Conservation (phyloP, 176 grass and related monocot species). For the Triticum dicoccoides region DNA sequence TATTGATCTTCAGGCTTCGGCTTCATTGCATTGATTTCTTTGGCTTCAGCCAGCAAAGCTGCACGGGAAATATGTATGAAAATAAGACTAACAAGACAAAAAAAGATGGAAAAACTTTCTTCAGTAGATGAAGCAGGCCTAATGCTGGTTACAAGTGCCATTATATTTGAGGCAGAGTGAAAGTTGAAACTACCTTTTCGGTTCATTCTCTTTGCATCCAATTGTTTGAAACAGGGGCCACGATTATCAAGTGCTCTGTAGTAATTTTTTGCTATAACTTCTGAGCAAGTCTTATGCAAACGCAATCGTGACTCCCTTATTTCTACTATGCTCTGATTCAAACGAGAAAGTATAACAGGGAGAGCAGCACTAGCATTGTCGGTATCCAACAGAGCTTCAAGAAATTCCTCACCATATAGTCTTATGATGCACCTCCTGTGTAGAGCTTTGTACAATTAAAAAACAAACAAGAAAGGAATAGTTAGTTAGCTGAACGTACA, state of each 20-base stretch:
- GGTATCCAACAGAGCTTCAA: slow-evolving; percentile 21
- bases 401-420: slow-evolving; percentile 35
- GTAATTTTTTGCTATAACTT: slow-evolving; percentile 32
- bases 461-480: neutral
- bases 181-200: slow-evolving; percentile 30
- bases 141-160: neutral
- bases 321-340: slow-evolving; percentile 43
- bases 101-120: neutral
- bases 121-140: neutral
- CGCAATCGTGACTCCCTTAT: neutral
- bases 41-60: slow-evolving; percentile 50
- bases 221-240: slow-evolving; percentile 40
- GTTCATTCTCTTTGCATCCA: slow-evolving; percentile 34
- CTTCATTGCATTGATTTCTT: slow-evolving; percentile 10
- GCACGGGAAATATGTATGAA: neutral
- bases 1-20: neutral
- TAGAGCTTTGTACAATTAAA: slow-evolving; percentile 31
- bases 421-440: slow-evolving; percentile 51
- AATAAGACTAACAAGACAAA: neutral
- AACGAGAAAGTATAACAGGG: slow-evolving; percentile 42
- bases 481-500: neutral
- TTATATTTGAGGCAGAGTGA: neutral
- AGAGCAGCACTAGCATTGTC: slow-evolving; percentile 14
- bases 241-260: slow-evolving; percentile 41
- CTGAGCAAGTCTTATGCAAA: slow-evolving; percentile 18